phyloP scores from a whole-genome alignment of 345 rosid genomes.

The Citrus glauca region DNA sequence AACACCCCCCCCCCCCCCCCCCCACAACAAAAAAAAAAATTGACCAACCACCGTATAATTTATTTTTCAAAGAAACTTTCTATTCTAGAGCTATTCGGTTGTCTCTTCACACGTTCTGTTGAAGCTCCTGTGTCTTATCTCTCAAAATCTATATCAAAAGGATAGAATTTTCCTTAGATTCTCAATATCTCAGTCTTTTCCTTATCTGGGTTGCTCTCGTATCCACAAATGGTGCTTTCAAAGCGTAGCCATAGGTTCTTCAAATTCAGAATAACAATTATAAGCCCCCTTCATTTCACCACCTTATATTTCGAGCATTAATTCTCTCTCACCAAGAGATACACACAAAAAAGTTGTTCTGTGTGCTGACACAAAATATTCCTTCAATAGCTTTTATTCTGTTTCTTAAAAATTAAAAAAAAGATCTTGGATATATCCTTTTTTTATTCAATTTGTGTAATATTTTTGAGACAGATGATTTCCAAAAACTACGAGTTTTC shows the following conservation, averaged over 20 bases:
- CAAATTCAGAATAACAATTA: constrained; percentile 50
- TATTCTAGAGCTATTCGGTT: neutral
- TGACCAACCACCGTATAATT: neutral
- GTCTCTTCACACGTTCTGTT: neutral
- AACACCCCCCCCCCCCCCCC: no score
- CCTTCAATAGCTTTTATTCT: constrained; percentile 13
- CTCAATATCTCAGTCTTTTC: neutral
- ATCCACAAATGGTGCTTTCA: constrained; percentile 56
- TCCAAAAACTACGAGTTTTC: constrained; percentile 44
- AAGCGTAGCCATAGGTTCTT: constrained; percentile 61
- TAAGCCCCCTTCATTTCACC: neutral
- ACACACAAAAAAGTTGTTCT: neutral
- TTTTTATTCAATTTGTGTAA: neutral
- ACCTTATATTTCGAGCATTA: neutral
- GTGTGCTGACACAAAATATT: constrained; percentile 29
- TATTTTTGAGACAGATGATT: constrained; percentile 46
- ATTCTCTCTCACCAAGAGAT: constrained; percentile 15
- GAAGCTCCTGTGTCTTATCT: neutral
- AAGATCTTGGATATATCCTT: no score
- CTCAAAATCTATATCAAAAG: neutral
- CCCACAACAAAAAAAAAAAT: neutral
- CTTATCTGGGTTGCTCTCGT: neutral
- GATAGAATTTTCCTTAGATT: neutral
- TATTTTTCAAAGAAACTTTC: neutral
- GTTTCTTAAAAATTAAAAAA: neutral